Base-by-base conservation (phyloP, 2,329 filamentous ascomycete genomes). In the Ophiocordyceps camponoti-rufipedis region DNA sequence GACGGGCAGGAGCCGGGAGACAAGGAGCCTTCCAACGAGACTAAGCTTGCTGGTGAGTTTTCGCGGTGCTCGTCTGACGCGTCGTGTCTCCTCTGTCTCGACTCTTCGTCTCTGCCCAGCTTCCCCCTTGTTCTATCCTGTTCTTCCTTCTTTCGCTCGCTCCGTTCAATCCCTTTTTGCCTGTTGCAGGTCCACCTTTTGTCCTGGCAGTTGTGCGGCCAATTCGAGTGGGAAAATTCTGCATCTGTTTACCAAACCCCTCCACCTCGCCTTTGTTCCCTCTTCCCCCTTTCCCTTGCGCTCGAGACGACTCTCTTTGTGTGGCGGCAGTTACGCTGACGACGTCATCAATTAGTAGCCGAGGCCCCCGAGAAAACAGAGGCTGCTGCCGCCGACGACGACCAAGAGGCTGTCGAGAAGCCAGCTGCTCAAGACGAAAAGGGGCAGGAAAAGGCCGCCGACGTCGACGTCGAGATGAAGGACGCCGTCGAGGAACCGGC, bases 321-420 rank as follows among this genome's bases (percentile, higher is more conserved):
- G 32, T 11, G 10, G 32, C 32, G 10, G 5, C 14, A 38, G 14
- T n/a, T 5, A 14, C 14, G 11, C 33, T 38, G 33, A 38, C 33
- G 14, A 38, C 23, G 33, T 3, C 33, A 16, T 38, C 11, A 9
- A 28, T 28, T 23, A 23, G 40, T 11, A 49, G 42, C 54, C 47
- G 55, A 57, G 42, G 44, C 54, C 48, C 19, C 51, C 35, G 56
- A 59, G 44, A 53, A 53, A 45, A 48, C 54, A 41, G 59, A 58
- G 43, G 31, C 41, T 46, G 56, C 61, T 32, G 53, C 51, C 43
- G 66, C 69, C 51, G 75, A 73, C 11, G 66, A 69, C 51, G 75
- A 73, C 11, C 82, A 88, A 59, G 63, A 46, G 59, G 40, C 14
- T 41, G 19, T 19, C 10, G 18, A 28, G 16, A 19, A 19, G 12